Conservation (phyloP, 1,284 basidiomycete species). For the Hemileia vastatrix region DNA sequence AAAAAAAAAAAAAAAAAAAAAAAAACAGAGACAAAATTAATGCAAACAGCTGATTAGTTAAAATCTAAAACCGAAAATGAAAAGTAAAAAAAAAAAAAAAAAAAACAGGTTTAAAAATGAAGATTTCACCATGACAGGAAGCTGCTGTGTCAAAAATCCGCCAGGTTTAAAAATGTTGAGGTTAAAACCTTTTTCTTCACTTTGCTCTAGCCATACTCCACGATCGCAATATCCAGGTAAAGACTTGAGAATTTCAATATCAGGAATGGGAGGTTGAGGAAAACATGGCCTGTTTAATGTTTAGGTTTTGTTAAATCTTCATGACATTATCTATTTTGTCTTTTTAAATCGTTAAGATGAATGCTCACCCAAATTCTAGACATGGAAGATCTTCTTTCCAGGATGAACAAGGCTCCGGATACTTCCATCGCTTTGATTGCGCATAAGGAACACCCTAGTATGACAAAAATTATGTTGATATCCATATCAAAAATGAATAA, state of each 20-base stretch:
- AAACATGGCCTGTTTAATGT: slow-evolving; percentile 2
- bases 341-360: background rate
- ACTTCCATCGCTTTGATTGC: slow-evolving; percentile 15
- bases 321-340: no score
- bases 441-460: slow-evolving; percentile 19
- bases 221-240: background rate
- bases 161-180: slow-evolving; percentile 13
- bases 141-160: background rate
- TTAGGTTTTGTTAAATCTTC: background rate
- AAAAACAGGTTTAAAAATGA: no score
- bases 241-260: slow-evolving; percentile 1
- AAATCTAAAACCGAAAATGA: background rate
- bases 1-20: no score
- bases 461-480: background rate
- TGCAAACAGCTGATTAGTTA: background rate
- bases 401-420: slow-evolving; percentile 3
- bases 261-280: slow-evolving; percentile 5
- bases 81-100: background rate
- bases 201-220: slow-evolving; percentile 3
- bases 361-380: slow-evolving; percentile 17
- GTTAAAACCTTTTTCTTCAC: slow-evolving; percentile 18
- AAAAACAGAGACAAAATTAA: no score
- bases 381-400: slow-evolving; percentile 13
- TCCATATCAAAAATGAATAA: background rate
- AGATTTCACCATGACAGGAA: slow-evolving; percentile 15